Conservation (phyloP, 768 basidiomycete species). For the Pholiota conissans region DNA sequence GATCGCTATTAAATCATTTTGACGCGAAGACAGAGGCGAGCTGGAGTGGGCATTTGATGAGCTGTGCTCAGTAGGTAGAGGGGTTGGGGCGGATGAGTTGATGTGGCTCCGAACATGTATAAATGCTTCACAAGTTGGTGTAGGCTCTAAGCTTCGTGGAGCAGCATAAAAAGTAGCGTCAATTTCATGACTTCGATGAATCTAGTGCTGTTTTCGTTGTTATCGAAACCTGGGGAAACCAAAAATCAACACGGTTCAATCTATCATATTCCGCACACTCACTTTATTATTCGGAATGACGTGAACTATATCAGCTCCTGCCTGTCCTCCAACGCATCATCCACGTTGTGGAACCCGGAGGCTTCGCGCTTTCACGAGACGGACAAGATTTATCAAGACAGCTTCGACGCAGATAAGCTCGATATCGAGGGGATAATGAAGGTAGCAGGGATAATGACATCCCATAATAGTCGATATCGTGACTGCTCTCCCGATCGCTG, state of each 20-base stretch:
- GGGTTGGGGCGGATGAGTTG: neutral
- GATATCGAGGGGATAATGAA: conserved; percentile 47
- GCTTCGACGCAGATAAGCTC: conserved; percentile 29
- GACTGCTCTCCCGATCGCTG: conserved; percentile 32
- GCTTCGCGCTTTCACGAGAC: conserved; percentile 20
- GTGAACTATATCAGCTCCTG: neutral
- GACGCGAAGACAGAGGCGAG: no score
- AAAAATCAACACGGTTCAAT: neutral
- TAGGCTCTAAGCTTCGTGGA: neutral
- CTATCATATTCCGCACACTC: neutral
- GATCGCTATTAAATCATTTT: neutral
- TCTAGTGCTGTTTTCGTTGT: neutral
- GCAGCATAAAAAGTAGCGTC: neutral
- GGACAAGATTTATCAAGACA: conserved; percentile 36
- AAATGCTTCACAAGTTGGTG: neutral
- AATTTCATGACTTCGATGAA: neutral
- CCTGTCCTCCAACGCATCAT: conserved; percentile 15
- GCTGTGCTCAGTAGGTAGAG: neutral
- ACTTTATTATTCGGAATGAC: neutral
- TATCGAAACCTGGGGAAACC: neutral
- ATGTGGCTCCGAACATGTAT: neutral
- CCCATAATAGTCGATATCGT: conserved; percentile 27
- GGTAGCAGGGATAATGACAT: conserved; percentile 31
- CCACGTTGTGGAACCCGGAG: conserved; percentile 23
- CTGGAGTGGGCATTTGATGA: neutral